Base-by-base conservation (phyloP, 805 yeast species). In the Soucietia sequanensis region DNA sequence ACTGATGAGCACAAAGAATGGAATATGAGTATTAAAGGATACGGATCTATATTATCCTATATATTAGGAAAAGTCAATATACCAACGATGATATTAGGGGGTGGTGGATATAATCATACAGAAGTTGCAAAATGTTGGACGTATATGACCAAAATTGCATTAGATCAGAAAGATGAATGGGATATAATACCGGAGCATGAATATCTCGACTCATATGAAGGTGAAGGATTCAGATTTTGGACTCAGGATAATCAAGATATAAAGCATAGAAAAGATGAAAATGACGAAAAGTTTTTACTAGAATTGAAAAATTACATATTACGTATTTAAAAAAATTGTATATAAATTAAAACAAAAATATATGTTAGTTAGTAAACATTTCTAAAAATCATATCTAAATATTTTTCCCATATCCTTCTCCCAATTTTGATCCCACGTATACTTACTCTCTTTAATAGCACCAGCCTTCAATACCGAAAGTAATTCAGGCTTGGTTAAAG, bases 351-450 rank as follows among this genome's bases (percentile, higher is more conserved):
- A n/a, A n/a, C n/a, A n/a, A n/a, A n/a, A n/a, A n/a, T n/a, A n/a
- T n/a, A n/a, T n/a, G n/a, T n/a, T n/a, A n/a, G n/a, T n/a, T n/a
- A n/a, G n/a, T 12, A 5, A 22, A 5, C 23, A 26, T 25, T 20
- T 17, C n/a, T 6, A 14, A 17, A 23, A 13, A 17, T 37, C 43
- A 24, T 48, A 51, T 16, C 41, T 33, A 36, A 70, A 62, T 1
- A 33, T 25, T 4, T 49, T 46, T 1, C 71, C 73, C 30, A 82
- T 56, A 29, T 66, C 68, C 2, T 43, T 40, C 18, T 31, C 30
- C 98, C 98, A 91, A 51, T 81, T 84, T 9, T 69, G 60, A 27
- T 78, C 76, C 98, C 98, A 91, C 35, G 84, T 72, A 17, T 59
- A 54, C 27, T 63, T 42, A 34, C 95, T 78, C 60, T 90, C 95